Conservation (phyloP, 106 monocot species). For the Xerophyta viscosa region DNA sequence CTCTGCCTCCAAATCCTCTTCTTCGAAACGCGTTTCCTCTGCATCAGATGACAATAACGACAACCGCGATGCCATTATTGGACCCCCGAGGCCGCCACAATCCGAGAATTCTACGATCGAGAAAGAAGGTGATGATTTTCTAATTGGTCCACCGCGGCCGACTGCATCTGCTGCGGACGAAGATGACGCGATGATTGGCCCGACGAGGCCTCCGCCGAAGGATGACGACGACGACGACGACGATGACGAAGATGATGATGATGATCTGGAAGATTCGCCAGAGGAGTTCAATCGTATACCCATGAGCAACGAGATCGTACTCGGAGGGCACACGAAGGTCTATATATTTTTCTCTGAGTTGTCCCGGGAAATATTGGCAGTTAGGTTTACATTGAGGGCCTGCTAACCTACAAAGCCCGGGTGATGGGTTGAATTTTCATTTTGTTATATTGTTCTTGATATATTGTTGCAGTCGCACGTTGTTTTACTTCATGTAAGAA, state of each 20-base stretch:
- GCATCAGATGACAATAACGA: slow-evolving; percentile 16
- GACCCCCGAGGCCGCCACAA: slow-evolving; percentile 19
- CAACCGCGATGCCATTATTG: slow-evolving; percentile 3
- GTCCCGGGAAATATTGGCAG: not conserved
- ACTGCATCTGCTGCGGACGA: slow-evolving; percentile 3
- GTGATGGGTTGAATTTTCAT: no score
- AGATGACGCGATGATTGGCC: slow-evolving; percentile 32
- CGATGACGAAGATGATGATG: slow-evolving; percentile 11
- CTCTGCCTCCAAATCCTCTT: no score
- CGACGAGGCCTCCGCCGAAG: slow-evolving; percentile 23
- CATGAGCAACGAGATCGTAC: slow-evolving; percentile 63
- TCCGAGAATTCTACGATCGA: not conserved
- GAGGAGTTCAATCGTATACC: slow-evolving; percentile 43
- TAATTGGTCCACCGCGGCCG: slow-evolving; percentile 38
- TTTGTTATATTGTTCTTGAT: no score
- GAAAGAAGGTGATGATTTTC: slow-evolving; percentile 9
- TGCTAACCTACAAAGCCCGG: not conserved
- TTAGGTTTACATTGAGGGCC: no score
- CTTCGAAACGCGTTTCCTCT: no score
- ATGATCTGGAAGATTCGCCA: slow-evolving; percentile 18
- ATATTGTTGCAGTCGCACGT: no score
- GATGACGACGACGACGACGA: slow-evolving; percentile 5
- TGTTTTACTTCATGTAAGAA: no score
- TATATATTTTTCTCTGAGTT: not conserved
- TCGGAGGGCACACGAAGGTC: slow-evolving; percentile 77